These are phyloP conservation scores for Entomophthora muscae DNA, from an alignment of 371 early-diverging fungal genomes.

Conservation along the genomic window DNA sequence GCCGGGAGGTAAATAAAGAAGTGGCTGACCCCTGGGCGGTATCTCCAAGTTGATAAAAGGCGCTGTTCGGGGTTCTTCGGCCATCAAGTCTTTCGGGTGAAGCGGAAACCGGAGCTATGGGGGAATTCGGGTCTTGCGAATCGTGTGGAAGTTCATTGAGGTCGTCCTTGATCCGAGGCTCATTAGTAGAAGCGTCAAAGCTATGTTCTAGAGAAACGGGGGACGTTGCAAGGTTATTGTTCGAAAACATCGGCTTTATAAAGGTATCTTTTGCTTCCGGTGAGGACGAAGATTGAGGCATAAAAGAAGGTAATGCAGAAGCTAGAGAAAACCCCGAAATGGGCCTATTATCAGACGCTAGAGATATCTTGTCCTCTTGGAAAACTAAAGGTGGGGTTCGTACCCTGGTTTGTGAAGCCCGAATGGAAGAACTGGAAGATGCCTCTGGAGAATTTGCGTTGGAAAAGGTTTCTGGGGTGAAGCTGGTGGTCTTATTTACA, in stretches of 20 bases:
- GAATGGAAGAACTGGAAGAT: background rate
- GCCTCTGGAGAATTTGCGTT: background rate
- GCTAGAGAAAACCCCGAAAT: background rate
- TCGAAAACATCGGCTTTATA: background rate
- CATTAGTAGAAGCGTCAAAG: background rate
- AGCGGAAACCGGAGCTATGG: background rate
- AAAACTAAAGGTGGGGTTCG: background rate
- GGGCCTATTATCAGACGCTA: background rate
- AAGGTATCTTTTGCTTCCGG: background rate
- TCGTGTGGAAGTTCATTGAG: background rate
- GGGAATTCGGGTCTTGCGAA: background rate
- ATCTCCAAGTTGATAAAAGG: background rate
- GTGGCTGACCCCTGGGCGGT: constrained; percentile 2
- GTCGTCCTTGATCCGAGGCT: no score
- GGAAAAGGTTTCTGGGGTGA: background rate
- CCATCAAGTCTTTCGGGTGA: background rate
- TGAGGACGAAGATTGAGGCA: background rate
- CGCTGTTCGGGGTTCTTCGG: background rate
- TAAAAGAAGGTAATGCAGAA: background rate
- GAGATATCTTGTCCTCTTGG: background rate
- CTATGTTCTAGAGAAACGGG: background rate
- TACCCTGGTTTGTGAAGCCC: background rate
- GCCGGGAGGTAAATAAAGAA: background rate
- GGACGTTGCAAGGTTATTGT: background rate
- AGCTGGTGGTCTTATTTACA: no score